Conservation (phyloP, 225 moss, liverwort and hornwort species). For the Rhytidiadelphus loreus region DNA sequence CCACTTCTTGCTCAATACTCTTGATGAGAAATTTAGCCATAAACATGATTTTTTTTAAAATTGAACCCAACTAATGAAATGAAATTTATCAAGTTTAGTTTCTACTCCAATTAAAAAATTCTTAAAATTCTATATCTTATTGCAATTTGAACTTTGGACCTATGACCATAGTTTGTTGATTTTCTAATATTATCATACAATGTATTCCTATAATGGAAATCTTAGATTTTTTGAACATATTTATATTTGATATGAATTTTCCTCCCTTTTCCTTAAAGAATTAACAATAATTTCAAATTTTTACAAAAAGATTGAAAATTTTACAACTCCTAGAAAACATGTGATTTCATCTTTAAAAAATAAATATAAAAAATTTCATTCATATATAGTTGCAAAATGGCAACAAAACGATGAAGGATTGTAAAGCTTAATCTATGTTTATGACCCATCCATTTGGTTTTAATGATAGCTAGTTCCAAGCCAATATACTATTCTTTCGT, state of each 20-base stretch:
- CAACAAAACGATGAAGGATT: neutral
- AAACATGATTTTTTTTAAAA: neutral
- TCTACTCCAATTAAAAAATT: neutral
- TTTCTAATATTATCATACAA: neutral
- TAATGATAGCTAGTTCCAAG: neutral
- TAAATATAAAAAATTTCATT: neutral
- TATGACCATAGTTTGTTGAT: neutral
- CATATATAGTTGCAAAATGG: neutral
- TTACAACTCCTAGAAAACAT: accelerated
- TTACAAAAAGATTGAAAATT: no score
- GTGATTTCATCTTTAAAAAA: neutral
- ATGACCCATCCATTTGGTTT: no score
- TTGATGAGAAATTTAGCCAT: neutral
- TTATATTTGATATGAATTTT: neutral
- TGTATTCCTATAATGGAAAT: neutral
- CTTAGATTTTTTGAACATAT: neutral
- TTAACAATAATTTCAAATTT: neutral
- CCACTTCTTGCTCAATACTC: neutral
- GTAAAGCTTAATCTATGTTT: accelerated
- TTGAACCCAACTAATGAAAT: neutral
- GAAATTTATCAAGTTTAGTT: neutral
- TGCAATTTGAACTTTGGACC: no score
- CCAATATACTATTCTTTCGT: neutral
- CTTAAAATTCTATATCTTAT: neutral
- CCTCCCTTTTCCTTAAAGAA: neutral